Base-by-base conservation (phyloP, 208 protist genomes). In the Porcisia deanei region DNA sequence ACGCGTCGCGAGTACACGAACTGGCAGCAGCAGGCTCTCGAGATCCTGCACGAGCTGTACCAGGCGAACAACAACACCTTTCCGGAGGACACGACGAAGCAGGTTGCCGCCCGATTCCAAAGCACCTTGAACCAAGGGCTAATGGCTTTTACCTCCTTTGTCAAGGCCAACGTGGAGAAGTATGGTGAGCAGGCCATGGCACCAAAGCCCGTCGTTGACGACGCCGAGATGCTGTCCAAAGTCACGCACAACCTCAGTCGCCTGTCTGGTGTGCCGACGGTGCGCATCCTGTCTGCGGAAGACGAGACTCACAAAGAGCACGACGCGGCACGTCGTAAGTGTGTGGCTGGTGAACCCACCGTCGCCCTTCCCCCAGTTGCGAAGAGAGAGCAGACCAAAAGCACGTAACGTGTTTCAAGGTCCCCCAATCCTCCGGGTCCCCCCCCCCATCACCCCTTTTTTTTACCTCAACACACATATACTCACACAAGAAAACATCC, bases 81-180 rank as follows among this genome's bases (percentile, higher is more conserved):
- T 75, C 91, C 90, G 0, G 88, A 87, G 8, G 87, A 96, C 59
- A 67, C 92, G 70, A 81, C 89, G 37, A 94, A 96, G 81, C 69
- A 84, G 47, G 78, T 77, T 22, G 59, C 74, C 52, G 71, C 78
- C 47, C 72, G 72, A 47, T 67, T 75, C 67, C 49, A 65, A 34
- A 53, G 54, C 12, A 74, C 95, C 69, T 89, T 96, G 82, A 76
- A 66, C 34, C 84, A 92, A 85, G 88, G 83, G 52, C 83, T 96
- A 53, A 97, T 98, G 94, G 87, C 91, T n/a, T 97, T 98, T 63
- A 71, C 97, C 57, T 86, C 90, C 25, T 97, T 96, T 75, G 85
- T 94, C 22, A 85, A 82, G 45, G 82, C 75, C 67, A 95, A 96
- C 76, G 90, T 89, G 14, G 91, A 97, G 78, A 89, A 89, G 73